These are phyloP conservation scores for Mortierella antarctica DNA, from an alignment of 192 early-diverging fungal genomes.

Conservation along the genomic window DNA sequence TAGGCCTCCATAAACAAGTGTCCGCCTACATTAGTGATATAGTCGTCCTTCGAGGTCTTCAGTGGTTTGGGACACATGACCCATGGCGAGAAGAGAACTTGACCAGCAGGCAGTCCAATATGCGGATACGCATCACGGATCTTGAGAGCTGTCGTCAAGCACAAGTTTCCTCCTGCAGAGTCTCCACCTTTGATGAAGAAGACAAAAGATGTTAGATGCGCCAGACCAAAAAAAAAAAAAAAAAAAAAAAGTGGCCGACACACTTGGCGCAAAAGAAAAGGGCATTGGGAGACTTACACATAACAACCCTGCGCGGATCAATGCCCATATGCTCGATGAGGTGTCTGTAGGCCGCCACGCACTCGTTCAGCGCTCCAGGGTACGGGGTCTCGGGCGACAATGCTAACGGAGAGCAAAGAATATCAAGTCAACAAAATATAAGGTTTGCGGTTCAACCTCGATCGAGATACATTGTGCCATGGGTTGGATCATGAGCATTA, in stretches of 20 bases:
- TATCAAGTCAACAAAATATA: not conserved
- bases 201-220: too few relatives aligned
- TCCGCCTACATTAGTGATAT: constrained; percentile 20
- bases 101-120: constrained; percentile 28
- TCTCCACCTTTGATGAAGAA: constrained; percentile 29
- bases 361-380: constrained; percentile 48
- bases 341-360: constrained; percentile 51
- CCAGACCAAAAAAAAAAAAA: not conserved
- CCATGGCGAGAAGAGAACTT: constrained; percentile 49
- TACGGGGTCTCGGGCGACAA: constrained; percentile 37
- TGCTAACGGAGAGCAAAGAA: constrained; percentile 9
- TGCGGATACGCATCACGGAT: constrained; percentile 35
- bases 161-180: constrained; percentile 52
- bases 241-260: not conserved
- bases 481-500: constrained; percentile 1
- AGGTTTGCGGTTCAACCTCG: not conserved
- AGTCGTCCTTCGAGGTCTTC: constrained; percentile 28
- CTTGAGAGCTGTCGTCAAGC: constrained; percentile 39
- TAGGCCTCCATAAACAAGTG: constrained; percentile 24
- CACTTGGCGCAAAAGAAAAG: not conserved
- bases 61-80: constrained; percentile 43
- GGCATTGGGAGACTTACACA: constrained; percentile 24
- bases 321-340: constrained; percentile 37
- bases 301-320: constrained; percentile 37
- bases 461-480: not conserved